phyloP scores from a whole-genome alignment of 2,329 filamentous ascomycete species.

The Biscogniauxia sp. region DNA sequence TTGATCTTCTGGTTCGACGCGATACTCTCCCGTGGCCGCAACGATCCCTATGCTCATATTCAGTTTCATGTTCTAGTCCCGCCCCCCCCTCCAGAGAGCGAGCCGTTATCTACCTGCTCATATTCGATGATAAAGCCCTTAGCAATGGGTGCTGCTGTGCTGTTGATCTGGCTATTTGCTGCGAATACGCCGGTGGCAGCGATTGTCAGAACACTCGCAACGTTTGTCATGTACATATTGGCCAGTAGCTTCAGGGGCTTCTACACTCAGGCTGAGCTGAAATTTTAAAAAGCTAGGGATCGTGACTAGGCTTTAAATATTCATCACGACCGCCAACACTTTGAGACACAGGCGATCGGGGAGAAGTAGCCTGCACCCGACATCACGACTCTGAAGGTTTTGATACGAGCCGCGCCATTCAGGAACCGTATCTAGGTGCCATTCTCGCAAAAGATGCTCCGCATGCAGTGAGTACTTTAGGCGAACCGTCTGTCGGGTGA shows the following conservation, averaged over 20 bases:
- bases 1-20: not conserved
- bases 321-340: not conserved
- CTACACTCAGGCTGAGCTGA: not conserved
- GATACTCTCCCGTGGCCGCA: slow-evolving; percentile 8
- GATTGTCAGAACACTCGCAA: not conserved
- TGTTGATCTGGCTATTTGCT: not conserved
- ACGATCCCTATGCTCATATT: slow-evolving; percentile 3
- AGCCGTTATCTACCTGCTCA: slow-evolving; percentile 17
- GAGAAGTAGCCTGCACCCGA: not conserved
- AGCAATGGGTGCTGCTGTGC: slow-evolving; percentile 6
- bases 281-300: not conserved
- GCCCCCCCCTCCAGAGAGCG: not conserved
- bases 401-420: not conserved
- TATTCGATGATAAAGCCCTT: slow-evolving; percentile 25
- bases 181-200: not conserved
- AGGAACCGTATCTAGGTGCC: not conserved
- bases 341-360: not conserved
- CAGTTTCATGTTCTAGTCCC: too few relatives aligned
- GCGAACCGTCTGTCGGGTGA: not conserved
- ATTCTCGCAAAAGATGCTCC: not conserved
- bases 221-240: not conserved
- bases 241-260: not conserved
- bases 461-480: not conserved
- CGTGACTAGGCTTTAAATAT: not conserved
- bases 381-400: not conserved